phyloP scores from a whole-genome alignment of 495 filamentous ascomycete genomes.

The Penicillium soppii region DNA sequence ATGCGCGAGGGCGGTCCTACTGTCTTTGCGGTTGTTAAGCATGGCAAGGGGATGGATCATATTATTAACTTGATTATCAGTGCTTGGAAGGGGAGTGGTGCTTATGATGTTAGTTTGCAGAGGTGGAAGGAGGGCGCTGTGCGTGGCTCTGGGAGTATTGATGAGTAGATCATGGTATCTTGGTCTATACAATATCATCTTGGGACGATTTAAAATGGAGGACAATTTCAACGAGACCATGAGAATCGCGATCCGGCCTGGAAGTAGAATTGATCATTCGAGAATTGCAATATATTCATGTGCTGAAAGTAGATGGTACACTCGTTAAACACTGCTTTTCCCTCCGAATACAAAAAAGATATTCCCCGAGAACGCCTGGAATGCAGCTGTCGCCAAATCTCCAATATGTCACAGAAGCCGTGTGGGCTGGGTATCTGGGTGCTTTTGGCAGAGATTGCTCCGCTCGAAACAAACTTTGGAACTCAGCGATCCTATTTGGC shows the following conservation, averaged over 20 bases:
- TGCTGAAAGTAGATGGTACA: constrained; percentile 11
- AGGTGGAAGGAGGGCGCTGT: constrained; percentile 53
- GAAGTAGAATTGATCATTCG: neutral
- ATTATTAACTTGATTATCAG: constrained; percentile 87
- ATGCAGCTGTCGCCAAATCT: constrained; percentile 26
- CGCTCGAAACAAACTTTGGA: constrained; percentile 22
- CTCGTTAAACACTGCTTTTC: constrained; percentile 16
- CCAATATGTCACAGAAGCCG: constrained; percentile 19
- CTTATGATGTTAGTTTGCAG: constrained; percentile 56
- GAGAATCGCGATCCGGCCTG: too few species aligned
- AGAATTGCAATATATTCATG: constrained; percentile 11
- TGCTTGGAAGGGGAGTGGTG: constrained; percentile 88
- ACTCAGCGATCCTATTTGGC: constrained; percentile 40
- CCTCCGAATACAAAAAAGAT: constrained; percentile 22
- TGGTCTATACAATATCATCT: neutral
- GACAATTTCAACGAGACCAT: too few species aligned
- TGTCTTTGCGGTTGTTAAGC: constrained; percentile 96
- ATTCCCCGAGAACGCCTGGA: constrained; percentile 30
- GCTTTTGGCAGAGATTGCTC: constrained; percentile 5
- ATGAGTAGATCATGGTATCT: constrained; percentile 26
- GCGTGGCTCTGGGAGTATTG: constrained; percentile 43
- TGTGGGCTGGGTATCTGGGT: constrained; percentile 26
- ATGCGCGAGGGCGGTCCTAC: constrained; percentile 96
- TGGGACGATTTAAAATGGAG: neutral
- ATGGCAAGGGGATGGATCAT: constrained; percentile 76